Percentiles rank a stretch among this genome's conserved stretches.
Evolutionary conservation across 768 basidiomycete species (phyloP).

Genomic region (Phaeotremella skinneri): DNA sequence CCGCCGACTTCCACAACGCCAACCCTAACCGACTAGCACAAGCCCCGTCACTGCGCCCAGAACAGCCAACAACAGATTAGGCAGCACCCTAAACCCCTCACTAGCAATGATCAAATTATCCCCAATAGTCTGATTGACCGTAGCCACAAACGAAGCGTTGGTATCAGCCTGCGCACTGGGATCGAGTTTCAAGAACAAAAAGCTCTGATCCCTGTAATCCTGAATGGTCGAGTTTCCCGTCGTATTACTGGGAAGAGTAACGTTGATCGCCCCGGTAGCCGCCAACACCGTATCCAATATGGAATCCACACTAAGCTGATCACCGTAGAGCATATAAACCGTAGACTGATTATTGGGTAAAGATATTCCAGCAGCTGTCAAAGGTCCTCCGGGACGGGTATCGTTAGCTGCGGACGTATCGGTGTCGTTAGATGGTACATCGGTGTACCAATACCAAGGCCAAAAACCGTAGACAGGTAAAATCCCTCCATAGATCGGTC

Average conservation of each 20-base stretch:
- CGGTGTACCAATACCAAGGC: neutral
- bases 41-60: neutral
- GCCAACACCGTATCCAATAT: neutral
- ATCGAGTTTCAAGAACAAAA: neutral
- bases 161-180: neutral
- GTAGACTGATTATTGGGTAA: neutral
- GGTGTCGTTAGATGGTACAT: neutral
- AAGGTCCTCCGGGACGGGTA: neutral
- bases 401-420: neutral
- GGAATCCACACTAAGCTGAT: neutral
- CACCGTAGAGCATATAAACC: neutral
- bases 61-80: neutral
- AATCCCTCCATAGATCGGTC: neutral
- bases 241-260: neutral
- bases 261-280: neutral
- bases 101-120: neutral
- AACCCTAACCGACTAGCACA: too few relatives aligned
- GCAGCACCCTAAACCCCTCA: neutral
- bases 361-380: neutral
- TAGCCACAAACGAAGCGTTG: neutral
- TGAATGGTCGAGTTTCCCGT: neutral
- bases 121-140: constrained; percentile 1
- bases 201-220: neutral
- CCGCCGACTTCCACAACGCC: too few relatives aligned
- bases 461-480: neutral